Evolutionary conservation across 2,329 filamentous ascomycete species (phyloP).

Genomic region (Acarospora socialis): DNA sequence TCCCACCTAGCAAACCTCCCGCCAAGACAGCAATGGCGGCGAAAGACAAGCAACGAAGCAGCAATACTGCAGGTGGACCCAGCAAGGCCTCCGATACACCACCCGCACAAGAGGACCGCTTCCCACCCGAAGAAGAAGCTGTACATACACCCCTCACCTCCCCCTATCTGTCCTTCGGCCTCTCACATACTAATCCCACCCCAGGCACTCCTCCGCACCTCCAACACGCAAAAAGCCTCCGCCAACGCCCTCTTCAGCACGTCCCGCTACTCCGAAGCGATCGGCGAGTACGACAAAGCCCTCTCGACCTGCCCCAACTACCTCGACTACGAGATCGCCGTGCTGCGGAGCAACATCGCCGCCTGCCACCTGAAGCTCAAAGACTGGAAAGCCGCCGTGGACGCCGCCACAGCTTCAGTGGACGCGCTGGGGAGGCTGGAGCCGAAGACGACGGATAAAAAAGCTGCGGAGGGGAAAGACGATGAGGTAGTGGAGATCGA

Average conservation of each 20-base stretch:
- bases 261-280: conserved; percentile 59
- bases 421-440: conserved; percentile 55
- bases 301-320: conserved; percentile 67
- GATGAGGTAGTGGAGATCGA: conserved; percentile 37
- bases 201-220: conserved; percentile 55
- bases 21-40: conserved; percentile 1
- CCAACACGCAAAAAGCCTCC: conserved; percentile 55
- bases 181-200: conserved; percentile 1
- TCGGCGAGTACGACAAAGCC: conserved; percentile 71
- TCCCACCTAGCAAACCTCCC: no score
- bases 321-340: conserved; percentile 74
- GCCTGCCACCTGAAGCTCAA: conserved; percentile 75
- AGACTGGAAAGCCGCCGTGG: conserved; percentile 73
- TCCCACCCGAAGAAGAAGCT: conserved; percentile 33
- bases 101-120: conserved; percentile 23
- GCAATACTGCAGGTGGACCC: not conserved
- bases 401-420: conserved; percentile 56
- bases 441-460: conserved; percentile 19
- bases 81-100: not conserved
- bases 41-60: no score
- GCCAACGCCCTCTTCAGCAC: conserved; percentile 70
- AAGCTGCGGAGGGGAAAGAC: conserved; percentile 19
- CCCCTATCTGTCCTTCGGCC: conserved; percentile 4
- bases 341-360: conserved; percentile 76
- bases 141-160: conserved; percentile 19